Percentiles rank a stretch among this genome's conserved stretches.
These are phyloP conservation scores for Poa annua DNA, from an alignment of 176 grass and related monocot species.

Conservation along the genomic window DNA sequence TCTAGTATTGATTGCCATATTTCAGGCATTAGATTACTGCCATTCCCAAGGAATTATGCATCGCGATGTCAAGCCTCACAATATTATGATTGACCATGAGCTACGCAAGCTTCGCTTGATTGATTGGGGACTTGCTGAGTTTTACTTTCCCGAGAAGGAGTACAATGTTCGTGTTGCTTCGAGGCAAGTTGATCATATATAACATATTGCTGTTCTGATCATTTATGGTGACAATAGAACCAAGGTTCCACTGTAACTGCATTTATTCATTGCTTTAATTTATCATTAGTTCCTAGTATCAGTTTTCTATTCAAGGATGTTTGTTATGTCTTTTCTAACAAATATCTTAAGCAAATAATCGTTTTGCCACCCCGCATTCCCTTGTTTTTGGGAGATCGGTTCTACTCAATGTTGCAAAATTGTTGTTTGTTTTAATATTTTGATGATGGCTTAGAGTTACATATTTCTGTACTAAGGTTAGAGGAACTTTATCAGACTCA, in stretches of 20 bases:
- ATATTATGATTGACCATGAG: constrained; percentile 86
- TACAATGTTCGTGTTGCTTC: constrained; percentile 87
- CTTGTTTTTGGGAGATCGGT: constrained; percentile 22
- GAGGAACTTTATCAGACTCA: neutral
- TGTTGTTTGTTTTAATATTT: neutral
- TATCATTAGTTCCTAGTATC: constrained; percentile 22
- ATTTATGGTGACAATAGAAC: constrained; percentile 2
- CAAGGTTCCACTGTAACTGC: constrained; percentile 17
- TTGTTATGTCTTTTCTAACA: neutral
- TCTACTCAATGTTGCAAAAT: neutral
- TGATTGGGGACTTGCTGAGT: constrained; percentile 83
- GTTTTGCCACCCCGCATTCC: neutral
- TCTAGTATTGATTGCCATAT: constrained; percentile 24
- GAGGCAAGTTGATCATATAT: constrained; percentile 53
- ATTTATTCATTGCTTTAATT: neutral
- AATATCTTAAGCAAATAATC: constrained; percentile 14
- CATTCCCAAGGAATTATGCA: constrained; percentile 91
- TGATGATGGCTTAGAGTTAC: neutral
- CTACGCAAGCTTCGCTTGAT: constrained; percentile 74
- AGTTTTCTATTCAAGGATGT: constrained; percentile 7
- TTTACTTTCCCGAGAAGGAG: constrained; percentile 73
- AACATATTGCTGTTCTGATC: neutral
- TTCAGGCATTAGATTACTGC: constrained; percentile 75
- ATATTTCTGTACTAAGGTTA: neutral
- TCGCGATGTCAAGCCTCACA: constrained; percentile 82